Evolutionary conservation across 2,329 filamentous ascomycete genomes (phyloP).

Genomic region (Aspergillus novofumigatus): DNA sequence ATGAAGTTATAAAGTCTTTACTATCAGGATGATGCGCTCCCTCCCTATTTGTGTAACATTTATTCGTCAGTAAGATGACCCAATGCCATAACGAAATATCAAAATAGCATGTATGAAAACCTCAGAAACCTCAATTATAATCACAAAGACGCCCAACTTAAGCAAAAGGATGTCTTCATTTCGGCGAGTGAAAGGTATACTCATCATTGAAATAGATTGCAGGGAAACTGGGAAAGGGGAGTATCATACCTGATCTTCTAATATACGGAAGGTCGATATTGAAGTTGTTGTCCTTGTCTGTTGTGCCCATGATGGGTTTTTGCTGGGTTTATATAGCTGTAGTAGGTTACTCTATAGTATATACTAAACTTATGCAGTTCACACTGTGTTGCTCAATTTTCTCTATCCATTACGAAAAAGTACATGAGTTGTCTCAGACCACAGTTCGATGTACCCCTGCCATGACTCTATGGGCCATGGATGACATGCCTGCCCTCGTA

Average conservation of each 20-base stretch:
- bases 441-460: background rate
- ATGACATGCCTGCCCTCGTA: background rate
- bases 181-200: background rate
- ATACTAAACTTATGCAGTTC: background rate
- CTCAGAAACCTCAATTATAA: background rate
- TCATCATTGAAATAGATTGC: background rate
- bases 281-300: background rate
- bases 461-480: background rate
- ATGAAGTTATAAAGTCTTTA: too few species aligned
- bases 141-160: background rate
- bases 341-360: background rate
- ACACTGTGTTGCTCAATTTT: background rate
- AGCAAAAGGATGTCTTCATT: background rate
- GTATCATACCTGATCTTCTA: background rate
- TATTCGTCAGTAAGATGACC: background rate
- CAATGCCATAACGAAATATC: background rate
- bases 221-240: background rate
- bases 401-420: background rate
- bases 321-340: background rate
- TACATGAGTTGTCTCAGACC: background rate
- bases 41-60: background rate
- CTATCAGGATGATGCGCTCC: too few species aligned
- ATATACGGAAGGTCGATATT: background rate
- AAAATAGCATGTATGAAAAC: background rate
- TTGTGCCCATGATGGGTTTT: background rate